Evolutionary conservation across 768 basidiomycete species (phyloP), one percentile per base, ranked within the genome.

Genomic region (Xanthoconium stramineum): DNA sequence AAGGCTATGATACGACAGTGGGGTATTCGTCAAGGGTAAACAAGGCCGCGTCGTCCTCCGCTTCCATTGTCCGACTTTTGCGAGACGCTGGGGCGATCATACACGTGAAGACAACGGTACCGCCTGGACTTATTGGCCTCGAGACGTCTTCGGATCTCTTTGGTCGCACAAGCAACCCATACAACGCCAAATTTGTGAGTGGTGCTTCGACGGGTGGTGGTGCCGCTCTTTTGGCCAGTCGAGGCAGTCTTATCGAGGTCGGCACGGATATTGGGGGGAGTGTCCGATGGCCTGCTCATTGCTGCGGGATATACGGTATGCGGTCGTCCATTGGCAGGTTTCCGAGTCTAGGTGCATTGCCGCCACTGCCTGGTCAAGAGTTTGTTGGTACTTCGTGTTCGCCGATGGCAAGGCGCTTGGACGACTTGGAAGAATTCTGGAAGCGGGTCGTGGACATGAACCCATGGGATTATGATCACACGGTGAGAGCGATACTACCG

Each of bases 171-270:
- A 68, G 66, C 14, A 82, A 83, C 61, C 81, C 81, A 0, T 75
- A 78, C 65, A 79, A 80, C 53, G 55, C 67, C 6, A 69, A 72
- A 8, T 75, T 71, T 50, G 67, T 63, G 1, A 72, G 74, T 12
- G 81, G 81, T 6, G 81, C 78, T 28, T 82, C 80, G 0, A 79
- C 78, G 0, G 81, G 81, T 29, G 81, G 81, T 7, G 82, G 81
- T 20, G 75, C 69, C 2, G 79, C 82, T 9, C 70, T 83, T 19
- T 63, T 82, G 4, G 80, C 81, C 0, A 65, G 69, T 36, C 73
- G 74, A 12, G 81, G 81, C 10, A 69, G 70, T 24, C 65, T 74
- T 19, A 65, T 83, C 54, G 81, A 80, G 46, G 69, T 82, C 32
- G 72, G 76, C 8, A 76, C 79, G 6, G 81, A 82, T 57, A 63